Percentiles rank a stretch among this genome's conserved stretches.
phyloP scores from a whole-genome alignment of 2,329 filamentous ascomycete genomes.

The Pseudogymnoascus destructans region DNA sequence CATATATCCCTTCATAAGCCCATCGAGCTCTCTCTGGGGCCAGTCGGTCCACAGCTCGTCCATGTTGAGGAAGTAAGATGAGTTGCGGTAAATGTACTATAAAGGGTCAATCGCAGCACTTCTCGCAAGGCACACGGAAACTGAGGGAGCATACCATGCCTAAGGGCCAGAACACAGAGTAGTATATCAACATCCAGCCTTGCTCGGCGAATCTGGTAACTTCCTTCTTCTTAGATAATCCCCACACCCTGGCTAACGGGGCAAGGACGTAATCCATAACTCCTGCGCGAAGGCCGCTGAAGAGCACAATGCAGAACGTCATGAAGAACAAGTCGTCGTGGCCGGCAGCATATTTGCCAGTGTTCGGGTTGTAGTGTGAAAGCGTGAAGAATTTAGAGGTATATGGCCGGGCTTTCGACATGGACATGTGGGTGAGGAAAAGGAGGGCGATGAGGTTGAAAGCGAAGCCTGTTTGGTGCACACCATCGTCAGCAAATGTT shows the following conservation, averaged over 20 bases:
- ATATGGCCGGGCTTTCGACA: slow-evolving; percentile 64
- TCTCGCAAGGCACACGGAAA: not conserved
- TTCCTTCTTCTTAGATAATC: slow-evolving; percentile 64
- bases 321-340: slow-evolving; percentile 70
- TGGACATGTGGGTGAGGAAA: slow-evolving; percentile 66
- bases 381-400: slow-evolving; percentile 83
- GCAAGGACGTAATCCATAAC: slow-evolving; percentile 78
- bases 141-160: slow-evolving; percentile 53
- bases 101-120: slow-evolving; percentile 15
- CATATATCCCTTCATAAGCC: slow-evolving; percentile 76
- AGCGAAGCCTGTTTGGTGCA: slow-evolving; percentile 50
- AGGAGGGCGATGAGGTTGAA: slow-evolving; percentile 76
- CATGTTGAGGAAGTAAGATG: slow-evolving; percentile 66
- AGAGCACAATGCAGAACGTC: slow-evolving; percentile 64
- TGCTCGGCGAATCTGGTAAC: slow-evolving; percentile 84
- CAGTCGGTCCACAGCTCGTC: slow-evolving; percentile 71
- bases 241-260: slow-evolving; percentile 59
- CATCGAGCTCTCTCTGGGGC: slow-evolving; percentile 63
- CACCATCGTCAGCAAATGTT: not conserved
- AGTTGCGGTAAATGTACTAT: slow-evolving; percentile 69
- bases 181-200: slow-evolving; percentile 81
- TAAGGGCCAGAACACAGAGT: slow-evolving; percentile 64
- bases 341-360: slow-evolving; percentile 62
- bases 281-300: slow-evolving; percentile 74
- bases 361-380: slow-evolving; percentile 62